Base-by-base conservation (phyloP, 345 rosid genomes). In the Physaria fendleri region DNA sequence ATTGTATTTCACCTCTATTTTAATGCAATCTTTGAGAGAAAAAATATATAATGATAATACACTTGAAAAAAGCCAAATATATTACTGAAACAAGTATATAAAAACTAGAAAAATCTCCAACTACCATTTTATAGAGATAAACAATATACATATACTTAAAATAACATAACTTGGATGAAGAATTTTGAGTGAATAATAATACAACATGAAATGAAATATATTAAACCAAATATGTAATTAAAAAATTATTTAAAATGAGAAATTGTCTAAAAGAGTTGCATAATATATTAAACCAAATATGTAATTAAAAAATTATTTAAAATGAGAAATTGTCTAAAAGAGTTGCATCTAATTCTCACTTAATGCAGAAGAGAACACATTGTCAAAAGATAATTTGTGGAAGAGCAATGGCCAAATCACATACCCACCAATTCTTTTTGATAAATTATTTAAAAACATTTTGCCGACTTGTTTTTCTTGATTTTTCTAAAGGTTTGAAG, bases 391-490 rank as follows among this genome's bases (percentile, higher is more conserved):
- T n/a, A 28, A 51, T 10, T 5, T 69, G 62, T 54, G 63, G 63
- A 53, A 37, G 24, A 21, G 48, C 58, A 62, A 46, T 46, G 20
- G 27, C 66, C 56, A 68, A 56, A 57, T 66, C n/a, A n/a, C 34
- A 24, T n/a, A 27, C 41, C 54, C 27, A 35, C 69, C 32, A 22
- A 47, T 45, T 46, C 2, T 21, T 32, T 45, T 45, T 10, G 42
- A 28, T 69, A 29, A 11, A 44, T 61, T 56, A 47, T 38, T 56
- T n/a, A n/a, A n/a, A n/a, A 62, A 30, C 44, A 46, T 24, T 46
- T 69, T 70, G 69, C 41, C 69, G 56, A 70, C 74, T 70, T 63
- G 53, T 48, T 48, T 56, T 55, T 46, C 32, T 70, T 23, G 29
- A 40, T 34, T 55, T 49, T 56, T 62, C 23, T 38, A 28, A 39